These are phyloP conservation scores for Coemansia sp. DNA, from an alignment of 192 early-diverging fungal genomes.

Conservation along the genomic window DNA sequence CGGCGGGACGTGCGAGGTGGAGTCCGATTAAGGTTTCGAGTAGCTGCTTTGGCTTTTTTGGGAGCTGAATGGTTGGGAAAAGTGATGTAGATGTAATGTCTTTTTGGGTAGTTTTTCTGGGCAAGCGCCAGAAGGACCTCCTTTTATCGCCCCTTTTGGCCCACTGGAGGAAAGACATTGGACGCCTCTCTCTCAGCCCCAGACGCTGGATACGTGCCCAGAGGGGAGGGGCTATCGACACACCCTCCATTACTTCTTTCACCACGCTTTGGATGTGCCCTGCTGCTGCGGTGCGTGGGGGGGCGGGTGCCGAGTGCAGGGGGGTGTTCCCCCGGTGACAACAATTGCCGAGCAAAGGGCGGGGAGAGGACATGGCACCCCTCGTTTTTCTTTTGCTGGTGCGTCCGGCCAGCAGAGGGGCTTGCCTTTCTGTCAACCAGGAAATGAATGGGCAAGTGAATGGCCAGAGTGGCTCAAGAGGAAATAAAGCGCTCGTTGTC, in stretches of 20 bases:
- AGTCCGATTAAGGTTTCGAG: not conserved
- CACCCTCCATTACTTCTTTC: not conserved
- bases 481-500: not conserved
- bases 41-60: not conserved
- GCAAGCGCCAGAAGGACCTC: not conserved
- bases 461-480: not conserved
- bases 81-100: not conserved
- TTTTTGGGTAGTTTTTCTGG: not conserved
- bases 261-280: not conserved
- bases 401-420: not conserved
- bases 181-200: not conserved
- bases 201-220: not conserved
- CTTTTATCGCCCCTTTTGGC: not conserved
- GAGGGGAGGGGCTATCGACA: not conserved
- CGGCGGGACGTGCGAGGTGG: not conserved
- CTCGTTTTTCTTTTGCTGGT: not conserved
- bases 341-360: conserved; percentile 2
- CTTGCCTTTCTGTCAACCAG: too few relatives aligned
- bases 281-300: not conserved
- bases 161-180: not conserved
- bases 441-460: not conserved
- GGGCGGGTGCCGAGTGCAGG: not conserved
- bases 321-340: not conserved
- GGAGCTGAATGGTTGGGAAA: not conserved
- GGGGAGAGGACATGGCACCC: not conserved